phyloP scores from a whole-genome alignment of 1,284 basidiomycete species.

The Cryptococcus hybrid region DNA sequence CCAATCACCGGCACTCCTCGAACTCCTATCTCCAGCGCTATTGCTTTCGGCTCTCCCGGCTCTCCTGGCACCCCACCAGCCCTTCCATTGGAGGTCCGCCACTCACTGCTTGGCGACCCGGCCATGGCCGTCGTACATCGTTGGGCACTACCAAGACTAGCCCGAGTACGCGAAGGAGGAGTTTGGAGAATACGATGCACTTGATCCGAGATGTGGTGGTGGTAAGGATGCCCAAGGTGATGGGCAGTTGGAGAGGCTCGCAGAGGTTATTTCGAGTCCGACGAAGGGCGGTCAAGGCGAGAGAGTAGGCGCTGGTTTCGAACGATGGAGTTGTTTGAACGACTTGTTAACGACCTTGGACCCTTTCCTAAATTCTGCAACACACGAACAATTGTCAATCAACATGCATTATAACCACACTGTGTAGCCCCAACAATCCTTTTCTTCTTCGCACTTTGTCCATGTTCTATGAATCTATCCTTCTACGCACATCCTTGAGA shows the following conservation, averaged over 20 bases:
- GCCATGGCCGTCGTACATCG: slow-evolving; percentile 82
- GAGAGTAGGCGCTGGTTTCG: background rate
- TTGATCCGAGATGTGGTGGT: slow-evolving; percentile 85
- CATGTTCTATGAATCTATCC: too few species aligned
- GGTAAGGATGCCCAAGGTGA: slow-evolving; percentile 56
- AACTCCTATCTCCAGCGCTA: slow-evolving; percentile 5
- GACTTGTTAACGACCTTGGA: background rate
- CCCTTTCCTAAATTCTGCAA: background rate
- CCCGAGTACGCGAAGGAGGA: slow-evolving; percentile 86
- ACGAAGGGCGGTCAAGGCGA: slow-evolving; percentile 15
- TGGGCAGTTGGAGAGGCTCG: slow-evolving; percentile 43
- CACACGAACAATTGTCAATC: too few species aligned
- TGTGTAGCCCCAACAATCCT: too few species aligned
- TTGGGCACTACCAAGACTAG: slow-evolving; percentile 96
- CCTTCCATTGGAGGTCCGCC: background rate
- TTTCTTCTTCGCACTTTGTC: too few species aligned
- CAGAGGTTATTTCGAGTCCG: slow-evolving; percentile 49
- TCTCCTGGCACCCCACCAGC: slow-evolving; percentile 27
- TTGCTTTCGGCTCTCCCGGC: slow-evolving; percentile 44
- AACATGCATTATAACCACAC: too few species aligned
- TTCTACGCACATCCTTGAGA: too few species aligned
- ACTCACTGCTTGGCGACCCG: slow-evolving; percentile 48
- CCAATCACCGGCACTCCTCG: slow-evolving; percentile 12
- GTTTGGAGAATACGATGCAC: slow-evolving; percentile 93
- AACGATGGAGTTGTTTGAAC: background rate